Conservation (phyloP, 2,329 filamentous ascomycete species). For the Pseudogymnoascus sp. region DNA sequence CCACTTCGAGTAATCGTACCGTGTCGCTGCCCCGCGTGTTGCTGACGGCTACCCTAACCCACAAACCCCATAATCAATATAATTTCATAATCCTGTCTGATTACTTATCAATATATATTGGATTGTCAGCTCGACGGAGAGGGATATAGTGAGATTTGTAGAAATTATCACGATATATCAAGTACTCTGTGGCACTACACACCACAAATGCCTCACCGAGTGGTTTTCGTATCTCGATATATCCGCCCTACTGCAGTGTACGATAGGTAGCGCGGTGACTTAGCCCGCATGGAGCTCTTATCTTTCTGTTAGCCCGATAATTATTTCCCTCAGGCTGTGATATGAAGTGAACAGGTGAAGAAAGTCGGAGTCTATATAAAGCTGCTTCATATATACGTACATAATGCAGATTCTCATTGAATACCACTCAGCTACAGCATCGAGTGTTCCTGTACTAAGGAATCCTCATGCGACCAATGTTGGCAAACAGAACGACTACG, state of each 20-base stretch:
- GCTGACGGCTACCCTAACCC: conserved; percentile 2
- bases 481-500: too few species aligned
- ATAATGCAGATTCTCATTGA: too few species aligned
- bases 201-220: neutral
- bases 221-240: neutral
- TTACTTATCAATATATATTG: neutral
- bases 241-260: neutral
- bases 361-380: too few species aligned
- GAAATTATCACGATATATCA: neutral
- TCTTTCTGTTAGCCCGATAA: neutral
- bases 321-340: too few species aligned
- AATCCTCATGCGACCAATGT: too few species aligned
- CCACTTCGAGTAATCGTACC: neutral
- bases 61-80: neutral
- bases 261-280: neutral
- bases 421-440: too few species aligned
- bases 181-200: neutral
- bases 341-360: too few species aligned
- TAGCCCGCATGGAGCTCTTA: neutral
- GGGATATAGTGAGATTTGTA: neutral
- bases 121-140: neutral
- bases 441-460: too few species aligned
- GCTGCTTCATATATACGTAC: too few species aligned
- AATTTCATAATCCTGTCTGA: neutral
- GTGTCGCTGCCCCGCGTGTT: neutral